Evolutionary conservation across 2,329 filamentous ascomycete genomes (phyloP), one percentile per base, ranked within the genome.

Genomic region (Fusarium guadeloupense): DNA sequence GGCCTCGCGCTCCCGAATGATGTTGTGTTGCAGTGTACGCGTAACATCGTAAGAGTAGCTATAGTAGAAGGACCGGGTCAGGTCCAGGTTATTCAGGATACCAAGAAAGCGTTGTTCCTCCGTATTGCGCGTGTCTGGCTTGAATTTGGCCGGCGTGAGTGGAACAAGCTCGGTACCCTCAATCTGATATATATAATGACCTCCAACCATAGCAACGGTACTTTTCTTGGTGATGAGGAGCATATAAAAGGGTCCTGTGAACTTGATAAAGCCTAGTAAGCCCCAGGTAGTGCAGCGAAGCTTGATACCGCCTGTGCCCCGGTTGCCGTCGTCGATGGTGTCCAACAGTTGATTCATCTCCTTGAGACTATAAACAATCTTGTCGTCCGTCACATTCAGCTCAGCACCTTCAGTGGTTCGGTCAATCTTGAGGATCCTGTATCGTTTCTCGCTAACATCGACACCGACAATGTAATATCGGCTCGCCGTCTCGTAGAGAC

Each of bases 21-120:
- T 93, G 70, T 99, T 99, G 71, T 94, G 88, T 74, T 99, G 95
- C 40, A 99, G 80, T 1, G 93, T 96, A 48, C 89, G 86, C 1
- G 95, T 99, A 66, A 98, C 90, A 72, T 99, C 92, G 77, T 99
- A 99, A 0, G 94, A 96, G 74, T 97, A 97, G 78, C 94, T 97
- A 79, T 97, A 99, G 76, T 99, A 99, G 75, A 99, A 99, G 0
- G 91, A 96, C 52, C 90, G 85, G 1, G 90, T 93, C 57, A 99
- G 79, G 74, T 99, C 95, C 26, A 99, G 82, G 66, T 96, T 96
- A 73, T 91, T 93, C 38, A 99, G 81, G 46, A 97, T 98, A 21
- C 86, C 85, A 28, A 98, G 82, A 70, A 96, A 98, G 23, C 94
- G 88, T 33, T 90, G 88, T 76, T 99, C 95, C 73, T 98, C 94